Evolutionary conservation across 1,284 basidiomycete genomes (phyloP).

Genomic region (Ustanciosporium gigantosporum): DNA sequence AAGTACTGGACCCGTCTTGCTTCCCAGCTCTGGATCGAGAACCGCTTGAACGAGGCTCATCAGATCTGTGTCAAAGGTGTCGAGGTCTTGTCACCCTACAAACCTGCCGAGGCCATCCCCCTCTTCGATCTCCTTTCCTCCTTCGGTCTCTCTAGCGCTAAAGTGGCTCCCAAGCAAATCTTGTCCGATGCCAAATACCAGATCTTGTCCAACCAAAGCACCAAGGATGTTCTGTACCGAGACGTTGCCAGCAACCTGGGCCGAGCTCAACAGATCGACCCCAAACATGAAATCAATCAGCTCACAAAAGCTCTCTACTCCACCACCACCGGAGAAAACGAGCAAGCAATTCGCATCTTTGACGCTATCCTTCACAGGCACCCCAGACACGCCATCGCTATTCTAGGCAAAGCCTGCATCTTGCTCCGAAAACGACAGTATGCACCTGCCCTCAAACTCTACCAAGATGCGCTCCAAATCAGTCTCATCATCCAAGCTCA

Average conservation of each 20-base stretch:
- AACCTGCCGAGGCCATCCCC: constrained; percentile 39
- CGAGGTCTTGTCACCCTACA: constrained; percentile 34
- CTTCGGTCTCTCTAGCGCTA: constrained; percentile 39
- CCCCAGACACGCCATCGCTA: constrained; percentile 45
- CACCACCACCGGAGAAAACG: constrained; percentile 42
- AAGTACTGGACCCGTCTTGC: constrained; percentile 52
- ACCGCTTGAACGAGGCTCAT: constrained; percentile 38
- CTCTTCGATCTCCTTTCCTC: constrained; percentile 47
- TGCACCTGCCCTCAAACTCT: constrained; percentile 46
- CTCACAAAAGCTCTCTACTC: constrained; percentile 40
- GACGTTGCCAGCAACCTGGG: constrained; percentile 18
- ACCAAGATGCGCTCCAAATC: constrained; percentile 53
- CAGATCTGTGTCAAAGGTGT: constrained; percentile 40
- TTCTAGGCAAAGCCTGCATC: constrained; percentile 55
- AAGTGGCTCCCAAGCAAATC: constrained; percentile 49
- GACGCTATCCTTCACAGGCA: constrained; percentile 42
- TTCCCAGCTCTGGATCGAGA: constrained; percentile 42
- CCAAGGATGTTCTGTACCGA: constrained; percentile 42
- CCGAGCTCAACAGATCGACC: constrained; percentile 32
- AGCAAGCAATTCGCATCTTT: constrained; percentile 32
- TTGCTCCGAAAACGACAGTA: constrained; percentile 51
- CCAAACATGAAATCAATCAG: constrained; percentile 39
- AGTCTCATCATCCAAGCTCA: constrained; percentile 36
- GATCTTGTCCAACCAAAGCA: constrained; percentile 22
- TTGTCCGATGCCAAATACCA: constrained; percentile 52